Evolutionary conservation across 352 stramenopile species (phyloP), one percentile per base, ranked within the genome.

Genomic region (Globisporangium uncinulatum): DNA sequence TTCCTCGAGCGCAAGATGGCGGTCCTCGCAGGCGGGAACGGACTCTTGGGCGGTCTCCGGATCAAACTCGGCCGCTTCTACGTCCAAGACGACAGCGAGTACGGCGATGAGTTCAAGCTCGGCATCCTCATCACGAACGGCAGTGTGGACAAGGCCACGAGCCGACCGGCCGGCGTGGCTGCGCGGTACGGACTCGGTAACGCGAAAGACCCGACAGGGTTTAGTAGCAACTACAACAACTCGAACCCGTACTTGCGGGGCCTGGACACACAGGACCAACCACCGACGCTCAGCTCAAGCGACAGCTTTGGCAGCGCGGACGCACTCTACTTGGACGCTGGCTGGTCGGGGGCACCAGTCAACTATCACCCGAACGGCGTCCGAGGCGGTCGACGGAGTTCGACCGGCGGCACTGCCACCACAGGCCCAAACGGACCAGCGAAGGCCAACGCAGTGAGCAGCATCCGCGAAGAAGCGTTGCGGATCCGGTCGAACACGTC

Each of bases 51-150:
- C 32, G 79, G 83, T 4, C 55, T 92, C 31, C 74, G 76, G 15
- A 88, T 92, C 29, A 84, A 87, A 37, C 63, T 92, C 0, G 83
- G 83, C 10, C 71, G 79, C 9, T 92, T 92, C 47, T 90, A 89
- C 66, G 70, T 87, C 2, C 71, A 83, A 20, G 79, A 87, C 43
- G 79, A 89, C 20, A 46, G 73, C 10, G 73, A 86, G 29, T 71
- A 77, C 57, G 73, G 76, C n/a, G 77, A 88, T 39, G 79, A 88
- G 51, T 91, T 87, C 48, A 89, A 91, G 50, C 76, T 89, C 43
- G 81, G 81, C 4, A 56, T 91, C n/a, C 73, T 88, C 19, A 55
- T 91, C 3, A 85, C 78, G 19, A 86, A 76, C 56, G 14, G 66
- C 21, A 56, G 61, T n/a, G 47, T 57, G 31, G 37, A 43, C 37